Evolutionary conservation across 192 early-diverging fungal species (phyloP), one percentile per base, ranked within the genome.

Genomic region (Coemansia erecta): DNA sequence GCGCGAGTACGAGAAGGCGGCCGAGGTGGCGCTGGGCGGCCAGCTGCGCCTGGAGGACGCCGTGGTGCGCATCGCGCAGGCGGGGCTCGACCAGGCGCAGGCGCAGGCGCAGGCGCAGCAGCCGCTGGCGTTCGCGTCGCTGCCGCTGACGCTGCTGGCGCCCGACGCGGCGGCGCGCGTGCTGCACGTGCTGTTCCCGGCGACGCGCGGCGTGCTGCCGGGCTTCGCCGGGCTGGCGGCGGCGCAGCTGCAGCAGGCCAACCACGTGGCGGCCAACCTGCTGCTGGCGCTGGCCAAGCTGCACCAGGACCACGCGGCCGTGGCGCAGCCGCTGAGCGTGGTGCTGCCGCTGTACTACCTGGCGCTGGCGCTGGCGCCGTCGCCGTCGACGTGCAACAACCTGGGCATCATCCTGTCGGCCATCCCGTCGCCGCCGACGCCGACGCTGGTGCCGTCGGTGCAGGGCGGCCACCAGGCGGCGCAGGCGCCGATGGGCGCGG

Each of bases 321-420:
- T 82, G 23, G 79, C 68, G 17, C 72, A 82, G 59, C 81, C 87
- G 41, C 80, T 88, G 62, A 66, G 85, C 0, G 74, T 89, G 24
- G 86, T 91, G 19, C 76, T 94, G 37, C 85, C 87, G 24, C 83
- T 94, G 18, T 94, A 95, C 73, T 95, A 94, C 69, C 53, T 92
- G 23, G 88, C 90, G 49, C 77, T 94, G 43, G 74, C 87, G 8
- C 79, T 94, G 50, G 81, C 84, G 54, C 90, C 92, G 35, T 90
- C 87, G 23, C 91, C 94, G 3, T 93, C 92, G 35, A 92, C 92
- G 2, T 90, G 89, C 82, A 95, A 95, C 81, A 93, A 94, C 63
- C 70, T 95, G 23, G 94, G 94, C 5, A 94, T 95, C 37, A 68
- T 93, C 8, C 63, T 91, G 35, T 87, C 84, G 8, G 85, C 84